Evolutionary conservation across 2,329 filamentous ascomycete genomes (phyloP), one percentile per base, ranked within the genome.

Genomic region (Plenodomus lindquistii): DNA sequence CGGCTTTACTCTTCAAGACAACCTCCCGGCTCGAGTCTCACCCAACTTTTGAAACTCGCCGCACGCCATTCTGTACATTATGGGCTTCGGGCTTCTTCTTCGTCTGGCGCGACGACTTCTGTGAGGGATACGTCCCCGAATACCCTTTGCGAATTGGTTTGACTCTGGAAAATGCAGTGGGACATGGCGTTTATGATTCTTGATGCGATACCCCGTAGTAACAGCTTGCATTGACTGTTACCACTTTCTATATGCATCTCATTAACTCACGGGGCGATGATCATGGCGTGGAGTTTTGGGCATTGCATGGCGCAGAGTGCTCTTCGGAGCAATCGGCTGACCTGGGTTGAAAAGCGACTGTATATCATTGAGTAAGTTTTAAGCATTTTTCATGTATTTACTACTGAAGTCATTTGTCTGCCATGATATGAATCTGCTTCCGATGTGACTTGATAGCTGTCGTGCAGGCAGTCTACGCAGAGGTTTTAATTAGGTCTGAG

Each of bases 201-300:
- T 52, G 45, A 56, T 57, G 60, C 60, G 62, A 63, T 65, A 65
- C 62, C 62, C 27, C 60, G 58, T 62, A 56, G 58, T 41, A 49
- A 56, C 53, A 54, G 48, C 57, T 51, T 61, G 40, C 43, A 41
- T 39, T 42, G 47, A 49, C 46, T 43, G 46, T 59, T 48, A 55
- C 49, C 52, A 54, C 57, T 42, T 22, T 54, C 43, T 42, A 46
- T 46, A 38, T 63, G 54, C 60, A 59, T 62, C 61, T 54, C 54
- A 57, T 52, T 53, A 50, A 56, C 59, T 58, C 46, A 50, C 50
- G 31, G 47, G 54, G 55, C 52, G 50, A 57, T 45, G 48, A 46
- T 57, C 52, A 61, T 55, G 60, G 63, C 55, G 50, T 51, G 63
- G 63, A 62, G 62, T 66, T 63, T 46, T 35, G 54, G 63, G 55